A percentile compares a stretch with the other conserved stretches of the same genome.
Conservation (phyloP, 805 yeast species). For the Spathaspora girioi region DNA sequence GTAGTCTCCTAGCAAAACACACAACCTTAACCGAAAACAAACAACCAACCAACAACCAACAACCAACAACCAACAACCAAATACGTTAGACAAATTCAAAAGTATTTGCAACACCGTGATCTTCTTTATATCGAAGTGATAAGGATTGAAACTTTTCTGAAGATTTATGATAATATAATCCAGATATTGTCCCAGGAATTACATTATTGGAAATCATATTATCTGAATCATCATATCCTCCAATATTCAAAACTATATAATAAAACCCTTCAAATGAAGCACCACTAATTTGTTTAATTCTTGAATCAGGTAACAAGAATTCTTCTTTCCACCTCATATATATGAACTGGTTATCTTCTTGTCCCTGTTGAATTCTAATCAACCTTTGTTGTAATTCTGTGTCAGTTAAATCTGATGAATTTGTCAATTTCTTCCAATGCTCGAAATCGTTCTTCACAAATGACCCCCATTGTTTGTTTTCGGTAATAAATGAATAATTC, state of each 20-base stretch:
- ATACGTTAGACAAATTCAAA: constrained; percentile 6
- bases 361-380: constrained; percentile 25
- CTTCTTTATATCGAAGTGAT: constrained; percentile 54
- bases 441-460: constrained; percentile 40
- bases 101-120: constrained; percentile 30
- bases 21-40: background rate
- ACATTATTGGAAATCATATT: constrained; percentile 5
- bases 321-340: constrained; percentile 96
- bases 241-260: constrained; percentile 78
- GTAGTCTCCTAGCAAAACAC: background rate
- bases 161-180: constrained; percentile 77
- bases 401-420: constrained; percentile 48
- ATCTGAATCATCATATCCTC: constrained; percentile 12
- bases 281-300: constrained; percentile 54
- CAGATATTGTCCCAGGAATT: constrained; percentile 66
- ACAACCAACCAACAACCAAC: background rate
- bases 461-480: constrained; percentile 55
- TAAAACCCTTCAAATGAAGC: constrained; percentile 94
- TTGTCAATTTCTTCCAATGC: constrained; percentile 48
- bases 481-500: constrained; percentile 53
- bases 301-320: constrained; percentile 78
- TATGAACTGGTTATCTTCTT: constrained; percentile 33
- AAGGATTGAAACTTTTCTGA: constrained; percentile 79
- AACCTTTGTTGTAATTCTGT: constrained; percentile 24
- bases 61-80: background rate